Evolutionary conservation across 352 stramenopile genomes (phyloP).

Genomic region (Phytophthora fragariae): DNA sequence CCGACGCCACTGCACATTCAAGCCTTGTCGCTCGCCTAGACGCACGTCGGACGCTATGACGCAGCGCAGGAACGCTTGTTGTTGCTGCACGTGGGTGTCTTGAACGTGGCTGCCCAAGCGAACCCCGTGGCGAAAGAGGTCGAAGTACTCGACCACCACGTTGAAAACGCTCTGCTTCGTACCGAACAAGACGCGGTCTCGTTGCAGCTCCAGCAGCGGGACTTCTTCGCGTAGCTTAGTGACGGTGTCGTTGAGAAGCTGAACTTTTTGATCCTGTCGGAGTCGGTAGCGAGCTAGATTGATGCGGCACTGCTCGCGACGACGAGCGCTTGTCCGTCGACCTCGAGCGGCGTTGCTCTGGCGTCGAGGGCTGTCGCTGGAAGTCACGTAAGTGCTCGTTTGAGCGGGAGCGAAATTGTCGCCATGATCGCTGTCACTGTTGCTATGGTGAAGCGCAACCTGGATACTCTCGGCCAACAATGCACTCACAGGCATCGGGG

Average conservation of each 20-base stretch:
- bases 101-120: not conserved
- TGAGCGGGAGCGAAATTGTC: not conserved
- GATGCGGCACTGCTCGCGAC: slow-evolving; percentile 25
- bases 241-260: slow-evolving; percentile 16
- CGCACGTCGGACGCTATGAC: slow-evolving; percentile 23
- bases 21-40: slow-evolving; percentile 17
- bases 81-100: not conserved
- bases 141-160: slow-evolving; percentile 25
- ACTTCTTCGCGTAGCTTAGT: slow-evolving; percentile 10
- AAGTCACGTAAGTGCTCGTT: not conserved
- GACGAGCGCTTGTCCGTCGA: slow-evolving; percentile 8
- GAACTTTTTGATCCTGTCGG: slow-evolving; percentile 6
- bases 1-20: slow-evolving; percentile 26
- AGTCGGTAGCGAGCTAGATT: slow-evolving; percentile 22
- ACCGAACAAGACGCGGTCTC: slow-evolving; percentile 9
- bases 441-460: not conserved
- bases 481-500: not conserved
- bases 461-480: not conserved
- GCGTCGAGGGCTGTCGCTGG: not conserved
- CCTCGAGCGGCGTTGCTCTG: not conserved
- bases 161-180: slow-evolving; percentile 21
- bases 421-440: not conserved
- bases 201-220: slow-evolving; percentile 18
- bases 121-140: slow-evolving; percentile 20
- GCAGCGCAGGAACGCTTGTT: slow-evolving; percentile 30